Conservation (phyloP, 2,329 filamentous ascomycete species). For the Colletotrichum nymphaeae region DNA sequence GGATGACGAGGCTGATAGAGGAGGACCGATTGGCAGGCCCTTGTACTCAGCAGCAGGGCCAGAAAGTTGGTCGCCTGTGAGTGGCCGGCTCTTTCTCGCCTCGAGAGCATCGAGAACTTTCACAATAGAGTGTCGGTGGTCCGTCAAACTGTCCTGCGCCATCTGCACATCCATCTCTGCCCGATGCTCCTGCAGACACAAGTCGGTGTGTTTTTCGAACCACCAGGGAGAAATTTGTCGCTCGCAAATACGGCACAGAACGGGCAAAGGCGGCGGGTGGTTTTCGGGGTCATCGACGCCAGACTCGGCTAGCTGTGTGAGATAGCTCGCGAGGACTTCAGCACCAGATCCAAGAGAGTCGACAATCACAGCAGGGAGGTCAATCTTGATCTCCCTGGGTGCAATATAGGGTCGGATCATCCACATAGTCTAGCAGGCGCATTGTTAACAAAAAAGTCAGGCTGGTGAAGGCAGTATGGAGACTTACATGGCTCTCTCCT, state of each 20-base stretch:
- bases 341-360: slow-evolving; percentile 95
- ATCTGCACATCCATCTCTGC: slow-evolving; percentile 99
- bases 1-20: slow-evolving; percentile 76
- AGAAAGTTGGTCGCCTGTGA: slow-evolving; percentile 64
- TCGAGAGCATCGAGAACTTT: slow-evolving; percentile 94
- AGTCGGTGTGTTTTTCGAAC: slow-evolving; percentile 99
- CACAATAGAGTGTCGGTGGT: slow-evolving; percentile 94
- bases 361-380: slow-evolving; percentile 88
- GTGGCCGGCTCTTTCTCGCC: slow-evolving; percentile 75
- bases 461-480: neutral
- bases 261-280: slow-evolving; percentile 83
- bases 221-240: slow-evolving; percentile 98
- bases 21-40: slow-evolving; percentile 83
- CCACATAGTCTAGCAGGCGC: slow-evolving; percentile 86
- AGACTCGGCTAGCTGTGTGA: slow-evolving; percentile 88
- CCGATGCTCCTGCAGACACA: slow-evolving; percentile 94
- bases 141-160: slow-evolving; percentile 89
- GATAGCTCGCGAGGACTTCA: slow-evolving; percentile 92
- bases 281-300: slow-evolving; percentile 80
- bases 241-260: slow-evolving; percentile 97
- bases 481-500: slow-evolving; percentile 87
- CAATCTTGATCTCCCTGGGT: slow-evolving; percentile 94
- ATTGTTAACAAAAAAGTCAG: slow-evolving; percentile 10
- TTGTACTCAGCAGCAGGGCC: slow-evolving; percentile 83
- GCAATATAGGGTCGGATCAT: slow-evolving; percentile 94